Evolutionary conservation across 2,329 filamentous ascomycete species (phyloP), one percentile per base, ranked within the genome.

Genomic region (Fusarium circinatum): DNA sequence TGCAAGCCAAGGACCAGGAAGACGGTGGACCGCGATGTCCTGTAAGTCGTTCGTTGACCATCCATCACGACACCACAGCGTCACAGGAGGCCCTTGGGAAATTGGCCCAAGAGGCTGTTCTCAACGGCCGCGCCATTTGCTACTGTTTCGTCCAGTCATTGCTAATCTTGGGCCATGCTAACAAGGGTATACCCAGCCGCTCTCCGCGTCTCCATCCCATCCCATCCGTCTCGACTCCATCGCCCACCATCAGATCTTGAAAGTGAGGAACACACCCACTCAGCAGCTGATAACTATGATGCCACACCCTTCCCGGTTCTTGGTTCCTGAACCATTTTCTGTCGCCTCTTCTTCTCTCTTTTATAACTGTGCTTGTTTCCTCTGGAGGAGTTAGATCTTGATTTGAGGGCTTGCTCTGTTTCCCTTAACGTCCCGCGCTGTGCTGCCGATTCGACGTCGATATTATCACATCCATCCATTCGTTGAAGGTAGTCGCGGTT

Each of bases 1-100:
- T 70, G 67, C 55, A 67, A 57, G 55, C 60, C 52, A 65, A 68
- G 72, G 36, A 44, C 72, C 62, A 51, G 73, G 65, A 70, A 51
- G 45, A 34, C 34, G 66, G 55, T 59, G 65, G 71, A 62, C 74
- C 74, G 62, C 74, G 51, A 65, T 74, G 65, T 51, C 30, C 41
- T 75, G 72, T 78, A 77, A 76, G 76, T 76, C 68, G 70, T 70
- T 66, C 61, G 65, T 70, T 42, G 54, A 54, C 54, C 74, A 76
- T 76, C 51, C 51, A 55, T 41, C 73, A 76, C 69, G 68, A 67
- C 70, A 78, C 62, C 59, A 64, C 74, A 55, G 74, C 74, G 76
- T 78, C 76, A 76, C 67, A 77, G 68, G 63, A 78, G 76, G 75
- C 54, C 52, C 68, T 47, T 62, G 70, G 76, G 76, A 78, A 71